These are phyloP conservation scores for Carex kokanica DNA, from an alignment of 176 grass and related monocot species.

Conservation along the genomic window DNA sequence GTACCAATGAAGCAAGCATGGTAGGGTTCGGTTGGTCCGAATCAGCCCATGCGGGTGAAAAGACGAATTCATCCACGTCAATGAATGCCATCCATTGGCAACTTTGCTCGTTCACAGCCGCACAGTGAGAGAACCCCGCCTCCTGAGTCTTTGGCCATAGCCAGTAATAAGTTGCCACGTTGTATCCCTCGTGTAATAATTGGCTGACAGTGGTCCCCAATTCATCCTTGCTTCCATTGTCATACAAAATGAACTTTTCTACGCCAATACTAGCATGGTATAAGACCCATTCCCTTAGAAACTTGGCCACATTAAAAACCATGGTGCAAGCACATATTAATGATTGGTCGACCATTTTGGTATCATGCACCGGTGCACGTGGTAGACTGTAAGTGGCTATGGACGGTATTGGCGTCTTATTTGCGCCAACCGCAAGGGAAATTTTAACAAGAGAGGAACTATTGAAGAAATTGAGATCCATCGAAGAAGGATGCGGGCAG, in stretches of 20 bases:
- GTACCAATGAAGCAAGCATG: constrained; percentile 31
- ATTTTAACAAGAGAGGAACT: not conserved
- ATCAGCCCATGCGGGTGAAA: constrained; percentile 25
- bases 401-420: constrained; percentile 5
- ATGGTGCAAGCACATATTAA: constrained; percentile 38
- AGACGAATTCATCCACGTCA: constrained; percentile 48
- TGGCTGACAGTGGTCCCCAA: not conserved
- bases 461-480: not conserved
- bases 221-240: constrained; percentile 48
- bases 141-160: constrained; percentile 54
- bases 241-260: constrained; percentile 39
- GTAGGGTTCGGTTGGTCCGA: not conserved
- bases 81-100: constrained; percentile 53
- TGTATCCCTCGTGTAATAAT: constrained; percentile 7
- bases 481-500: constrained; percentile 20
- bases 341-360: not conserved
- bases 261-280: constrained; percentile 41
- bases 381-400: constrained; percentile 17
- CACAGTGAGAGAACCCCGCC: constrained; percentile 49
- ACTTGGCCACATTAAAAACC: constrained; percentile 45
- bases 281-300: constrained; percentile 42
- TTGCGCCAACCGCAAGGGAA: constrained; percentile 10
- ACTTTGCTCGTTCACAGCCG: not conserved
- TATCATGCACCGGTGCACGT: not conserved
- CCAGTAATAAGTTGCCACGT: constrained; percentile 26